These are phyloP conservation scores for Orychophragmus violaceus DNA, from an alignment of 345 rosid genomes.

Conservation along the genomic window DNA sequence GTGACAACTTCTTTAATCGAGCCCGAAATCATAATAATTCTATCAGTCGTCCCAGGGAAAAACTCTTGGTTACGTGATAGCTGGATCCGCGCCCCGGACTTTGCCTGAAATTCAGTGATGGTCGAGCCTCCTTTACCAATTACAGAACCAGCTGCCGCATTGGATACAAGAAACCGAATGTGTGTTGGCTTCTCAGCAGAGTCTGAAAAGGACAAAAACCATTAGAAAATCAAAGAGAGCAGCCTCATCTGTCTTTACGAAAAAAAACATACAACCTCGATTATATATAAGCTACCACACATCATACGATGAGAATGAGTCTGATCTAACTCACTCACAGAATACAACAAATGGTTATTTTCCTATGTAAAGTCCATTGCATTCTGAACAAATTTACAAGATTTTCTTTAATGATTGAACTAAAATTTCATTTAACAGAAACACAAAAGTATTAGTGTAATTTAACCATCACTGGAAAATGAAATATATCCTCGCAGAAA, in stretches of 20 bases:
- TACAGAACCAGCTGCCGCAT: constrained; percentile 99
- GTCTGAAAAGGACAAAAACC: constrained; percentile 34
- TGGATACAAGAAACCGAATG: constrained; percentile 86
- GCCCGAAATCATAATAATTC: constrained; percentile 90
- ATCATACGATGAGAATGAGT: not conserved
- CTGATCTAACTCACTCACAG: not conserved
- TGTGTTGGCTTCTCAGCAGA: constrained; percentile 73
- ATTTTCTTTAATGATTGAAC: not conserved
- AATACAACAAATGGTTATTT: not conserved
- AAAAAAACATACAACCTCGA: not conserved
- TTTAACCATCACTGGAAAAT: not conserved
- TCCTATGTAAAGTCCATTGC: not conserved
- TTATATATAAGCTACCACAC: not conserved
- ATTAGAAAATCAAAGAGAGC: constrained; percentile 1
- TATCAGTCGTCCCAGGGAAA: constrained; percentile 93
- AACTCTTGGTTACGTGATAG: constrained; percentile 88
- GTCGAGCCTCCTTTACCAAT: constrained; percentile 99
- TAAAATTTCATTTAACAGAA: not conserved
- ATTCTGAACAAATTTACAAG: not conserved
- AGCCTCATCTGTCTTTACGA: not conserved
- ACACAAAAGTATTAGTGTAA: too few species aligned
- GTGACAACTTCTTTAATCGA: constrained; percentile 59
- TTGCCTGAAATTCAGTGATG: constrained; percentile 89
- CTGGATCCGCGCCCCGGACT: constrained; percentile 94
- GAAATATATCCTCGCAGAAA: not conserved